Evolutionary conservation across 2,329 filamentous ascomycete genomes (phyloP).

Genomic region (Apiospora phragmitis): DNA sequence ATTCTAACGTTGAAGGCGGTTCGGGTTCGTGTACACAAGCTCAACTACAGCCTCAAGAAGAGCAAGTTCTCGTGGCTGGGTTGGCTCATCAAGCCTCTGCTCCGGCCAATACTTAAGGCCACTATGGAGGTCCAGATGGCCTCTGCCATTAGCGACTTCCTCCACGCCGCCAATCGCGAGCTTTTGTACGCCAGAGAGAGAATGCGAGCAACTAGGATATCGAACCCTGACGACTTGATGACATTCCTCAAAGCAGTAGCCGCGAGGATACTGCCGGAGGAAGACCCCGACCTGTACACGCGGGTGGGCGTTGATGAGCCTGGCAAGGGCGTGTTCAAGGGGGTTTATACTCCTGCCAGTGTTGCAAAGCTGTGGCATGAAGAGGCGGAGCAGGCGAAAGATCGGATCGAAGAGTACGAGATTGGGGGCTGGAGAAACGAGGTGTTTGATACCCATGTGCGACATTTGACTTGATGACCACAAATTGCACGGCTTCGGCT

Average conservation of each 20-base stretch:
- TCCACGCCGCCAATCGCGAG: slow-evolving; percentile 79
- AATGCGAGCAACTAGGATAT: slow-evolving; percentile 80
- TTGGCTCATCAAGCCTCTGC: slow-evolving; percentile 81
- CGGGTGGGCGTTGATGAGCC: slow-evolving; percentile 66
- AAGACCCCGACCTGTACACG: slow-evolving; percentile 75
- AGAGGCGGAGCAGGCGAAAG: slow-evolving; percentile 68
- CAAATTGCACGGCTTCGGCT: background rate
- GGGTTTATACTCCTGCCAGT: slow-evolving; percentile 85
- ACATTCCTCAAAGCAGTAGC: slow-evolving; percentile 83
- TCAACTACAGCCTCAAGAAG: slow-evolving; percentile 74
- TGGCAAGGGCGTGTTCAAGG: slow-evolving; percentile 67
- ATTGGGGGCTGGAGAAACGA: slow-evolving; percentile 79
- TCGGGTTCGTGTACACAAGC: slow-evolving; percentile 80
- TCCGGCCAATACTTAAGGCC: slow-evolving; percentile 77
- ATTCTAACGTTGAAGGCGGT: slow-evolving; percentile 77
- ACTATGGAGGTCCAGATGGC: slow-evolving; percentile 75
- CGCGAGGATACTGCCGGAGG: slow-evolving; percentile 69
- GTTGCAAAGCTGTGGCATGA: slow-evolving; percentile 88
- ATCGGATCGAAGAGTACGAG: slow-evolving; percentile 74
- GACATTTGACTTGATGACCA: slow-evolving; percentile 19
- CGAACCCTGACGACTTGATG: slow-evolving; percentile 74
- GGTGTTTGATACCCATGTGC: slow-evolving; percentile 62
- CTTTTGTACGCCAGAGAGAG: slow-evolving; percentile 84
- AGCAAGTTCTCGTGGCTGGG: slow-evolving; percentile 76
- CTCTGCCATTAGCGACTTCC: slow-evolving; percentile 65